Percentiles rank a stretch among this genome's conserved stretches.
Evolutionary conservation across 495 filamentous ascomycete species (phyloP).

Genomic region (Xylaria sp.): DNA sequence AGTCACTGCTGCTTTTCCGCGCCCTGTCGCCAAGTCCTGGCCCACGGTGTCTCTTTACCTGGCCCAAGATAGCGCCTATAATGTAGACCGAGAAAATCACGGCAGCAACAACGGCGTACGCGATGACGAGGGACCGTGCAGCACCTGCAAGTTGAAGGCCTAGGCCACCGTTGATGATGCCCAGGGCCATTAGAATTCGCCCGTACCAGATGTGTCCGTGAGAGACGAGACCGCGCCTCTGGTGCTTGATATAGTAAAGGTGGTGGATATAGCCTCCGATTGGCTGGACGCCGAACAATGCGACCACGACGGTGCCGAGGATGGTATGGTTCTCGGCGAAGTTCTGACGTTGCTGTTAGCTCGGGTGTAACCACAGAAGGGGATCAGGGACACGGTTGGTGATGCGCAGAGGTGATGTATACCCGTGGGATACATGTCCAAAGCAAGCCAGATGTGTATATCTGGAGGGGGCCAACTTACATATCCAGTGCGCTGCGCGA

Average conservation of each 20-base stretch:
- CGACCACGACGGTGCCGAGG: conserved; percentile 67
- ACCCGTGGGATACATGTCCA: not conserved
- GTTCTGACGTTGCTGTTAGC: conserved; percentile 41
- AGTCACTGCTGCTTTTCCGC: conserved; percentile 20
- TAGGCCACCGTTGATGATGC: conserved; percentile 73
- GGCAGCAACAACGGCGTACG: conserved; percentile 66
- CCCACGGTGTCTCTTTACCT: conserved; percentile 26
- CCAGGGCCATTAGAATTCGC: conserved; percentile 65
- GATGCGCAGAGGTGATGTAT: not conserved
- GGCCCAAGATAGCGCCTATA: conserved; percentile 34
- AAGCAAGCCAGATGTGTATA: not conserved
- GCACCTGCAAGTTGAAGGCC: conserved; percentile 62
- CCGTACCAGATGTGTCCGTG: conserved; percentile 75
- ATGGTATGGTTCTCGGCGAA: conserved; percentile 52
- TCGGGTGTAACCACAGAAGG: conserved; percentile 2
- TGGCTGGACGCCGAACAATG: conserved; percentile 68
- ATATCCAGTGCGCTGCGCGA: conserved; percentile 44
- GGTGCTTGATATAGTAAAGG: conserved; percentile 54
- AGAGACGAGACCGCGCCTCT: conserved; percentile 60
- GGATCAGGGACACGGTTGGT: not conserved
- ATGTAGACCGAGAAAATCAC: conserved; percentile 57
- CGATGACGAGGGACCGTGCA: conserved; percentile 56
- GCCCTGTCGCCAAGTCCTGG: not conserved
- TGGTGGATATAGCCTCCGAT: conserved; percentile 71
- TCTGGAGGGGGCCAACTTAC: conserved; percentile 41